These are phyloP conservation scores for Chytridium lagenaria DNA, from an alignment of 371 early-diverging fungal species.

Conservation along the genomic window DNA sequence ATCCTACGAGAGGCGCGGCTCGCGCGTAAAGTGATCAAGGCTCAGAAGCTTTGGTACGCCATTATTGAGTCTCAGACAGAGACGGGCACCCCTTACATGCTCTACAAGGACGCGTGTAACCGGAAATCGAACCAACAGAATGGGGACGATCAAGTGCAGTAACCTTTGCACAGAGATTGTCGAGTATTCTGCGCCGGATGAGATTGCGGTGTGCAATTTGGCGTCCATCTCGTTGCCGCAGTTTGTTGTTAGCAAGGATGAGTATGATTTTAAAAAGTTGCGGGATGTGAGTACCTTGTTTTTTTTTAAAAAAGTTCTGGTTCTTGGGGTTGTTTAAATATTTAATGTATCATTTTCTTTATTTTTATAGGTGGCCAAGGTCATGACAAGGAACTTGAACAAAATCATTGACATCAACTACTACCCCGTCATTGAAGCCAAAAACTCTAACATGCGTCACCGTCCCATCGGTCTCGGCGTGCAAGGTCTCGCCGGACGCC, in stretches of 20 bases:
- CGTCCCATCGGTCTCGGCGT: slow-evolving; percentile 99
- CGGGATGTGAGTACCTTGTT: slow-evolving; percentile 56
- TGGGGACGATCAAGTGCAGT: slow-evolving; percentile 93
- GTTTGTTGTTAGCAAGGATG: slow-evolving; percentile 78
- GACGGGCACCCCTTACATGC: slow-evolving; percentile 99
- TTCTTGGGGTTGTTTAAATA: no score
- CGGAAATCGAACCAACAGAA: slow-evolving; percentile 96
- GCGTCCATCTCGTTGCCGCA: slow-evolving; percentile 96
- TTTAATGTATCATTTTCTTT: no score
- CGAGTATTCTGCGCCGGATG: slow-evolving; percentile 95
- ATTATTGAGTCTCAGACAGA: slow-evolving; percentile 98
- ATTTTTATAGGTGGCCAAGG: slow-evolving; percentile 76
- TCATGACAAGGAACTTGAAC: slow-evolving; percentile 92
- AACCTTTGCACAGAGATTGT: slow-evolving; percentile 91
- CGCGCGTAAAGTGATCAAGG: slow-evolving; percentile 88
- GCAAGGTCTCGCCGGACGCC: slow-evolving; percentile 98
- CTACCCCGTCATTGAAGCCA: slow-evolving; percentile 95
- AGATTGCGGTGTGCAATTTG: slow-evolving; percentile 99
- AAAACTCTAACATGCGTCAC: slow-evolving; percentile 90
- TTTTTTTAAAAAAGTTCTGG: no score
- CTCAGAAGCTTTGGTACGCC: slow-evolving; percentile 99
- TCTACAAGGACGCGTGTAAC: slow-evolving; percentile 99
- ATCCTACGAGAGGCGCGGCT: slow-evolving; percentile 89
- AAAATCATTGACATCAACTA: slow-evolving; percentile 97
- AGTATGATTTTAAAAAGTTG: slow-evolving; percentile 76